These are phyloP conservation scores for Raddia guianensis DNA, from an alignment of 176 grass and related monocot genomes.

Conservation along the genomic window DNA sequence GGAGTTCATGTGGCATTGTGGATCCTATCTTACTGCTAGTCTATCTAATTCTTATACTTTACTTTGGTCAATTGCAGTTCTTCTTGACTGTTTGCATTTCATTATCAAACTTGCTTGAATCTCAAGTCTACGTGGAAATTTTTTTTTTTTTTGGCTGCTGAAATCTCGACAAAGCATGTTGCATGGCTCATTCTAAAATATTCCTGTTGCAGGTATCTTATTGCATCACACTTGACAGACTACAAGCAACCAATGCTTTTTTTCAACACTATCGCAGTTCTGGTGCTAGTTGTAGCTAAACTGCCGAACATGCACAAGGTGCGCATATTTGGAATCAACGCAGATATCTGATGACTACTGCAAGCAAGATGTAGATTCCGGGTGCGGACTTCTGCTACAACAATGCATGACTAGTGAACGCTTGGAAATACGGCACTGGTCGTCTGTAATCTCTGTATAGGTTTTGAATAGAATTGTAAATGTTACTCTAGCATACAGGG, in stretches of 20 bases:
- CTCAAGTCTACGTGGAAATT: not conserved
- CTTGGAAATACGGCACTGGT: not conserved
- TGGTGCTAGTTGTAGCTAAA: constrained; percentile 73
- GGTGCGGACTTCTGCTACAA: not conserved
- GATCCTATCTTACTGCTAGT: not conserved
- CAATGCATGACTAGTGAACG: not conserved
- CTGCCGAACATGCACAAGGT: constrained; percentile 87
- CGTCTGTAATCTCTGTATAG: constrained; percentile 26
- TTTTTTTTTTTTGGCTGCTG: not conserved
- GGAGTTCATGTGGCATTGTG: not conserved
- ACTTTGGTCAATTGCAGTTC: not conserved
- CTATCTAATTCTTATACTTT: not conserved
- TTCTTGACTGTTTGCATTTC: not conserved
- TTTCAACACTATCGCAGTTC: constrained; percentile 60
- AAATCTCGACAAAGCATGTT: not conserved
- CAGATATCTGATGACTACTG: constrained; percentile 49
- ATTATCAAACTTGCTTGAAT: not conserved
- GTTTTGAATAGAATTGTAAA: constrained; percentile 44
- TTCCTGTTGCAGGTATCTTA: constrained; percentile 57
- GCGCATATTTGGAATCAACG: constrained; percentile 89
- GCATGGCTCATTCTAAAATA: not conserved
- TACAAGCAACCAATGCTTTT: constrained; percentile 86
- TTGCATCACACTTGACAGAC: constrained; percentile 76
- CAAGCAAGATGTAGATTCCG: not conserved
- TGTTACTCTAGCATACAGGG: constrained; percentile 20